Evolutionary conservation across 73 alveolate genomes (phyloP).

Genomic region (Tetrahymena borealis): DNA sequence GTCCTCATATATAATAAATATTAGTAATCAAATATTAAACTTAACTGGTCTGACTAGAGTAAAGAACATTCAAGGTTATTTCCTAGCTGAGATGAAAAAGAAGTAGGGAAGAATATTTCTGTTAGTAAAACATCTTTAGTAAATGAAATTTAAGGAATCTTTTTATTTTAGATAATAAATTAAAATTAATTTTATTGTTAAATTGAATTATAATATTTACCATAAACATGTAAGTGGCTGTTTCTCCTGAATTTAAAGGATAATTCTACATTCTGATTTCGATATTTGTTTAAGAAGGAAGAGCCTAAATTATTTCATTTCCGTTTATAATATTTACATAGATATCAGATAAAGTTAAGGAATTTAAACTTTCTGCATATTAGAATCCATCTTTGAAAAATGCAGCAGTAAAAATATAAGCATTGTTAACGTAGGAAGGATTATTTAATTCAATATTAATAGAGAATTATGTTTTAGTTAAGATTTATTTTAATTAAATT

Average conservation of each 20-base stretch:
- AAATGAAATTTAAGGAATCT: neutral
- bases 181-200: neutral
- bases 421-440: neutral
- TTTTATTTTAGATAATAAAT: neutral
- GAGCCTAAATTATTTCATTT: neutral
- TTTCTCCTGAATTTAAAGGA: neutral
- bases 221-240: neutral
- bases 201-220: neutral
- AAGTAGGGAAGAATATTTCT: neutral
- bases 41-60: neutral
- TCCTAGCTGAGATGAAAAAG: neutral
- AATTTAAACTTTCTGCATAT: neutral
- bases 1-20: neutral
- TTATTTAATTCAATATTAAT: neutral
- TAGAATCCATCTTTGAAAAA: neutral
- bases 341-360: neutral
- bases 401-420: neutral
- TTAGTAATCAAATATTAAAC: neutral
- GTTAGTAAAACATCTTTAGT: neutral
- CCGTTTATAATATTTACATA: neutral
- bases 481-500: neutral
- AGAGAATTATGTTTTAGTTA: neutral
- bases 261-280: neutral
- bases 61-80: neutral
- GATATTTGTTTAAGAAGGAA: neutral